Evolutionary conservation across 306 rosid species (phyloP).

Genomic region (Cicer judaicum): DNA sequence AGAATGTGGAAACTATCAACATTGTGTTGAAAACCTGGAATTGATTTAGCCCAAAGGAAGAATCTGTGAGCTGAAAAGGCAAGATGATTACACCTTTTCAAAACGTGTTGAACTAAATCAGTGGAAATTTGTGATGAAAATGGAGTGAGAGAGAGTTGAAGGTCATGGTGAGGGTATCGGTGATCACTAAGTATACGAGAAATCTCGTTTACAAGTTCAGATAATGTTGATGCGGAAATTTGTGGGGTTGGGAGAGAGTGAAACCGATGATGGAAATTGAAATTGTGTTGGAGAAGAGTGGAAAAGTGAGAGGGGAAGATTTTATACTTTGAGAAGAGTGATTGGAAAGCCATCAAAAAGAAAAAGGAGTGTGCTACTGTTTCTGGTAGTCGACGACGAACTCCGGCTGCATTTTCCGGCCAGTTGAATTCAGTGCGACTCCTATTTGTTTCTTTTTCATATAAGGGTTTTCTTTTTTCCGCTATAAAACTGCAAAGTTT

Average conservation of each 20-base stretch:
- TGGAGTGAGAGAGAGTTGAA: conserved; percentile 63
- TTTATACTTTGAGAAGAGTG: conserved; percentile 47
- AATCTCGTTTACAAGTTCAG: conserved; percentile 71
- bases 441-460: no score
- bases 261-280: conserved; percentile 2
- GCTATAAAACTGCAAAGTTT: no score
- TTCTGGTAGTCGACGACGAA: no score
- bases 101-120: conserved; percentile 75
- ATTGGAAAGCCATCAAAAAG: conserved; percentile 51
- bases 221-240: conserved; percentile 40
- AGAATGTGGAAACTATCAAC: conserved; percentile 69
- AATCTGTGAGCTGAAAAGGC: conserved; percentile 85
- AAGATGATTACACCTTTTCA: conserved; percentile 82
- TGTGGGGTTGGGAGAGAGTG: conserved; percentile 44
- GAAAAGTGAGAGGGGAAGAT: conserved; percentile 40
- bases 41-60: conserved; percentile 83
- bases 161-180: conserved; percentile 75
- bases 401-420: no score
- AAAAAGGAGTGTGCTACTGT: no score
- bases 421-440: no score
- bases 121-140: conserved; percentile 70
- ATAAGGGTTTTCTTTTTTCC: no score
- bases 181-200: conserved; percentile 88
- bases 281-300: conserved; percentile 43
- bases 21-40: conserved; percentile 75